phyloP scores from a whole-genome alignment of 208 protist species.

The Leishmania aethiopica region DNA sequence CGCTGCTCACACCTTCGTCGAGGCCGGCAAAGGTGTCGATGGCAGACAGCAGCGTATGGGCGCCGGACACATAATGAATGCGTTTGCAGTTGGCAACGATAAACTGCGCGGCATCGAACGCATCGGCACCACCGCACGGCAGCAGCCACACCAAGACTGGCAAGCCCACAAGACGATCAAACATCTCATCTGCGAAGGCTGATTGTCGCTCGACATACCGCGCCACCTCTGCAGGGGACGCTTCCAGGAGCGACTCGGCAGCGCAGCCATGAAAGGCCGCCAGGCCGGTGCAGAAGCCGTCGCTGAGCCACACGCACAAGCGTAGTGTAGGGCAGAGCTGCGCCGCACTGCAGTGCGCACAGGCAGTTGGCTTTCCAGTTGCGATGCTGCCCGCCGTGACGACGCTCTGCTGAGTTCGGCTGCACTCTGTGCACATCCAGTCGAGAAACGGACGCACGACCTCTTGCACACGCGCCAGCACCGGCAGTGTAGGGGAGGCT shows the following conservation, averaged over 20 bases:
- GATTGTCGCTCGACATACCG: conserved; percentile 1
- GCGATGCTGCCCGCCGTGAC: background rate
- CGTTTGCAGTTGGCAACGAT: conserved; percentile 43
- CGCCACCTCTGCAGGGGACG: conserved; percentile 12
- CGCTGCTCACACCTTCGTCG: background rate
- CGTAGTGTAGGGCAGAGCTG: conserved; percentile 26
- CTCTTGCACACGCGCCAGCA: conserved; percentile 26
- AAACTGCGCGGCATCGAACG: conserved; percentile 10
- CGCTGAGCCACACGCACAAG: conserved; percentile 42
- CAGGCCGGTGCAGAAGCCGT: conserved; percentile 28
- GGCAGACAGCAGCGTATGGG: conserved; percentile 37
- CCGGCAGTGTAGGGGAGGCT: conserved; percentile 31
- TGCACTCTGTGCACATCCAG: conserved; percentile 20
- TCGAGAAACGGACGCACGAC: conserved; percentile 5
- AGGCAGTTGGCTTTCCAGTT: conserved; percentile 18
- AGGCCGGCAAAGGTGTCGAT: conserved; percentile 20
- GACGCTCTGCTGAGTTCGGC: background rate
- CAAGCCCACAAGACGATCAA: conserved; percentile 34
- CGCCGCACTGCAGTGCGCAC: conserved; percentile 29
- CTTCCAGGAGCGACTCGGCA: conserved; percentile 44
- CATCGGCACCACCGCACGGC: background rate
- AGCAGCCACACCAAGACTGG: conserved; percentile 61
- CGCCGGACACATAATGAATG: conserved; percentile 40
- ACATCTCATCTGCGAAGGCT: background rate
- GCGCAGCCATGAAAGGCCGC: conserved; percentile 32